Conservation (phyloP, 225 moss, liverwort and hornwort species). For the Marchantia polymorpha region DNA sequence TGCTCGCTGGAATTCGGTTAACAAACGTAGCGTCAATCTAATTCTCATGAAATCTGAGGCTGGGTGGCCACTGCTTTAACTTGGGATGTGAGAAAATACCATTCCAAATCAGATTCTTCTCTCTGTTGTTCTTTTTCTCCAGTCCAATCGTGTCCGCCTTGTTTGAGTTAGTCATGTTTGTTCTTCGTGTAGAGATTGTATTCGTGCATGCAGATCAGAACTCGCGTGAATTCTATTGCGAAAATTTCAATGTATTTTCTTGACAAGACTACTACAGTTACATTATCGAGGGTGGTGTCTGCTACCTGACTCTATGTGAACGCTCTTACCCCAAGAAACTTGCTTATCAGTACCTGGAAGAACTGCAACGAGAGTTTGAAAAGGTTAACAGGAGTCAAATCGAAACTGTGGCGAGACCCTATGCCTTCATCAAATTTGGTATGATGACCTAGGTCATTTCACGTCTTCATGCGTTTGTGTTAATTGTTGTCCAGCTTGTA, state of each 20-base stretch:
- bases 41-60: background rate
- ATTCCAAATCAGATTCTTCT: background rate
- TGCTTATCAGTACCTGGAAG: slow-evolving; percentile 97
- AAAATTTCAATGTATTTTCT: slow-evolving; percentile 18
- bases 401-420: slow-evolving; percentile 97
- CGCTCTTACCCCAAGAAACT: slow-evolving; percentile 99
- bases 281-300: slow-evolving; percentile 98
- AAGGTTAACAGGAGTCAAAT: slow-evolving; percentile 98
- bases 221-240: background rate
- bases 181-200: background rate
- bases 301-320: slow-evolving; percentile 97
- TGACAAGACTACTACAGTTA: slow-evolving; percentile 64
- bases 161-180: no score
- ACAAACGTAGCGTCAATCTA: background rate
- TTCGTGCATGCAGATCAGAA: background rate
- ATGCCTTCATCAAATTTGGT: slow-evolving; percentile 99
- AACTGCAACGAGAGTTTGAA: slow-evolving; percentile 95
- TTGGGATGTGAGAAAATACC: background rate
- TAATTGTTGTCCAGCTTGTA: background rate
- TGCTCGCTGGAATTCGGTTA: background rate
- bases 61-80: background rate
- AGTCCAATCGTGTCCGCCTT: no score
- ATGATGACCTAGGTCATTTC: slow-evolving; percentile 7
- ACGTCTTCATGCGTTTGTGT: background rate
- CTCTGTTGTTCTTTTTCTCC: background rate